Evolutionary conservation across 768 basidiomycete genomes (phyloP).

Genomic region (Leccinum longicurvipes): DNA sequence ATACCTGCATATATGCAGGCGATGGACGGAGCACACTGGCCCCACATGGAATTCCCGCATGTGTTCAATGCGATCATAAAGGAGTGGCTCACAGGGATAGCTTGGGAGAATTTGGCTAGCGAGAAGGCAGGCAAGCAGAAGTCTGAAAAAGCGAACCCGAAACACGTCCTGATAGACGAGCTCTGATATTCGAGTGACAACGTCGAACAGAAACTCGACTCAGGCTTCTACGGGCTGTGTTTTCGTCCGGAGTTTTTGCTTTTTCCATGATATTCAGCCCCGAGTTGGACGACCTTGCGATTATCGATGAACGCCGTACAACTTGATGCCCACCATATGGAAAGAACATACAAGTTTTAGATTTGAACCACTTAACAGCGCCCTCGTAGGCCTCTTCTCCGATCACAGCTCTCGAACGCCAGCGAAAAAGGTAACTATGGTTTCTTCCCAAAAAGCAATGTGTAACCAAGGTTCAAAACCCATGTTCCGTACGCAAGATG

Average conservation of each 20-base stretch:
- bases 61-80: conserved; percentile 50
- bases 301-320: not conserved
- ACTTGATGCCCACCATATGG: not conserved
- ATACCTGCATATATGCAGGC: conserved; percentile 33
- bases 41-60: conserved; percentile 57
- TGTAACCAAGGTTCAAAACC: too few relatives aligned
- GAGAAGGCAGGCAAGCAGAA: not conserved
- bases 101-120: not conserved
- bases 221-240: not conserved
- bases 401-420: not conserved
- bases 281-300: not conserved
- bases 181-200: conserved; percentile 10
- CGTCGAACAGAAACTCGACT: not conserved
- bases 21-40: conserved; percentile 61
- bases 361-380: not conserved
- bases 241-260: not conserved
- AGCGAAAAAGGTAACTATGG: not conserved
- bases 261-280: not conserved
- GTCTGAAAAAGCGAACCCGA: not conserved
- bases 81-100: conserved; percentile 44
- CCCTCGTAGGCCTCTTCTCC: not conserved
- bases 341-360: not conserved
- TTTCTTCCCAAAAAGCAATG: not conserved
- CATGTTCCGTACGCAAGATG: not conserved
- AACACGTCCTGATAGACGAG: conserved; percentile 8